Evolutionary conservation across 2,329 filamentous ascomycete species (phyloP).

Genomic region (Zymoseptoria crescenta): DNA sequence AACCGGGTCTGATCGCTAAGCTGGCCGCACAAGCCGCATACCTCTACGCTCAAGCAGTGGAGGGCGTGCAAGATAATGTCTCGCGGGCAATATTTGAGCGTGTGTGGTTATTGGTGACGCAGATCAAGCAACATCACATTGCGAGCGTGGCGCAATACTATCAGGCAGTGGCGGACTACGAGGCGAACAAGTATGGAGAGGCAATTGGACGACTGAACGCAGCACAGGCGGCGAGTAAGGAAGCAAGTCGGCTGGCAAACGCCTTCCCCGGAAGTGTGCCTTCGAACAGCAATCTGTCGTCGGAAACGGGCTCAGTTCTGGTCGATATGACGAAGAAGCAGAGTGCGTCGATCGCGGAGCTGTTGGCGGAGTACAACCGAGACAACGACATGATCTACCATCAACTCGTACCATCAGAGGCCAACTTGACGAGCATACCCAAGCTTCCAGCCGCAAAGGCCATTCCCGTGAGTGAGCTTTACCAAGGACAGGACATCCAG

Average conservation of each 20-base stretch:
- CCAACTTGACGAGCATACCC: constrained; percentile 69
- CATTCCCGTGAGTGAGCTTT: constrained; percentile 92
- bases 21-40: constrained; percentile 84
- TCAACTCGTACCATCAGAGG: constrained; percentile 79
- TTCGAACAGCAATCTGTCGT: constrained; percentile 71
- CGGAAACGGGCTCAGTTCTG: constrained; percentile 67
- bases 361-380: constrained; percentile 66
- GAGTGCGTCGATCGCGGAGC: constrained; percentile 69
- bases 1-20: constrained; percentile 84
- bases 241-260: constrained; percentile 68
- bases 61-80: constrained; percentile 89
- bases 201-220: constrained; percentile 76
- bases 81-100: constrained; percentile 88
- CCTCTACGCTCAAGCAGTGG: constrained; percentile 77
- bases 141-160: constrained; percentile 85
- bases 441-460: constrained; percentile 94
- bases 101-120: constrained; percentile 76
- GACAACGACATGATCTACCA: constrained; percentile 99
- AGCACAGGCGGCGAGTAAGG: constrained; percentile 69
- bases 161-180: constrained; percentile 83
- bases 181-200: constrained; percentile 76
- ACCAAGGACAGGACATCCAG: constrained; percentile 94
- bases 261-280: constrained; percentile 74
- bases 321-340: constrained; percentile 81
- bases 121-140: constrained; percentile 76